Evolutionary conservation across 192 early-diverging fungal species (phyloP).

Genomic region (Kickxella alabastrina): DNA sequence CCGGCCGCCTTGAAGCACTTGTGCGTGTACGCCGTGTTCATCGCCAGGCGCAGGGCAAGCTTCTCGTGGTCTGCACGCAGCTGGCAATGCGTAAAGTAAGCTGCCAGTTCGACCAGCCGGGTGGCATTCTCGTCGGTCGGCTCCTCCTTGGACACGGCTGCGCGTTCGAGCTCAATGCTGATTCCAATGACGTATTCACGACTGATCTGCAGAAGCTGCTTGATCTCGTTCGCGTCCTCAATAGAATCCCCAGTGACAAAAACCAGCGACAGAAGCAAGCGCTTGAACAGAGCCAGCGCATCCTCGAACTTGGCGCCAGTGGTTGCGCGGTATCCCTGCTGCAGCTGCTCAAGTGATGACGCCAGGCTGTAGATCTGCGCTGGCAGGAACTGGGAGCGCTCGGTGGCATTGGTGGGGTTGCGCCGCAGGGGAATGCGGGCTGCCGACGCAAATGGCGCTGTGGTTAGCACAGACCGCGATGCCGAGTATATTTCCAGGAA

Average conservation of each 20-base stretch:
- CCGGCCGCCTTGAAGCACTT: conserved; percentile 81
- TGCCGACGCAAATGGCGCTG: conserved; percentile 59
- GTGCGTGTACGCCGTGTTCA: conserved; percentile 75
- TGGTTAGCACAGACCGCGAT: conserved; percentile 60
- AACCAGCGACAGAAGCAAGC: conserved; percentile 72
- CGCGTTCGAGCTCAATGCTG: conserved; percentile 77
- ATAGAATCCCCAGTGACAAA: conserved; percentile 66
- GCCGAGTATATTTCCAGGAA: conserved; percentile 85
- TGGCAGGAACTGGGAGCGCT: conserved; percentile 38
- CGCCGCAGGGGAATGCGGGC: conserved; percentile 68
- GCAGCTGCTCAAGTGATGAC: conserved; percentile 61
- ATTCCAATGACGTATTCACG: conserved; percentile 93
- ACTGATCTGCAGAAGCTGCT: conserved; percentile 72
- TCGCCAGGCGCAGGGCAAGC: conserved; percentile 82
- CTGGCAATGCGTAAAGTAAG: conserved; percentile 93
- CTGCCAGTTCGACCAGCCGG: conserved; percentile 88
- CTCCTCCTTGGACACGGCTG: conserved; percentile 55
- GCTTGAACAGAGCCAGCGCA: conserved; percentile 68
- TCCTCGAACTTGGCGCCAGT: conserved; percentile 80
- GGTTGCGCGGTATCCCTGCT: conserved; percentile 79
- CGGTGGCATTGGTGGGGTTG: conserved; percentile 52
- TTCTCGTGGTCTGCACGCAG: conserved; percentile 87
- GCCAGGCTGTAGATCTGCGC: conserved; percentile 33
- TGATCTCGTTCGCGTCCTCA: conserved; percentile 73
- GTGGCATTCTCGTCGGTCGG: conserved; percentile 51